Evolutionary conservation across 2,329 filamentous ascomycete species (phyloP).

Genomic region (Stromatinia cepivora): DNA sequence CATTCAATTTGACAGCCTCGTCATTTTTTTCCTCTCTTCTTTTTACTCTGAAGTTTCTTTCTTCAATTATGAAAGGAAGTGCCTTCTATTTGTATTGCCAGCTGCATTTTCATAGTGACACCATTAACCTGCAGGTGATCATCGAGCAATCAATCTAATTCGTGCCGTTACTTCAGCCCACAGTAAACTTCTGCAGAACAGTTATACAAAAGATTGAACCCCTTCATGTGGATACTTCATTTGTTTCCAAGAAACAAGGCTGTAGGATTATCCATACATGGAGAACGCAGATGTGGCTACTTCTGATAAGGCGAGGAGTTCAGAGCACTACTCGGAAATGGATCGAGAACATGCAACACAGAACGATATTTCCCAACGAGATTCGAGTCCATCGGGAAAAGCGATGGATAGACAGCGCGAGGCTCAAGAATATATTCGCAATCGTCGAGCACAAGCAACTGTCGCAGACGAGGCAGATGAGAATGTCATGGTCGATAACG

Average conservation of each 20-base stretch:
- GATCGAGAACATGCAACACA: slow-evolving; percentile 19
- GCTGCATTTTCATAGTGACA: slow-evolving; percentile 20
- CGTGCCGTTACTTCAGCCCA: slow-evolving; percentile 1
- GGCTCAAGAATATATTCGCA: slow-evolving; percentile 24
- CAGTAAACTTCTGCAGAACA: slow-evolving; percentile 19
- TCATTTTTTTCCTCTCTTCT: slow-evolving; percentile 15
- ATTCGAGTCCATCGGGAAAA: slow-evolving; percentile 16
- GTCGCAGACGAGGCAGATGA: slow-evolving; percentile 18
- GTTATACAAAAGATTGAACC: slow-evolving; percentile 13
- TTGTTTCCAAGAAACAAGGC: slow-evolving; percentile 17
- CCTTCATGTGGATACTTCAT: slow-evolving; percentile 11
- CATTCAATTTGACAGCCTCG: slow-evolving; percentile 22
- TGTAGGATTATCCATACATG: slow-evolving; percentile 20
- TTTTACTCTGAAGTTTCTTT: not conserved
- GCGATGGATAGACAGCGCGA: slow-evolving; percentile 23
- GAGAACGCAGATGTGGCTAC: slow-evolving; percentile 23
- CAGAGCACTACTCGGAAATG: slow-evolving; percentile 17
- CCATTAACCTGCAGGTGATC: slow-evolving; percentile 17
- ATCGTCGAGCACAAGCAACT: slow-evolving; percentile 22
- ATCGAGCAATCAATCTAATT: slow-evolving; percentile 4
- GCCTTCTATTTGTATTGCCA: slow-evolving; percentile 15
- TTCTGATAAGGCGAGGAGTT: slow-evolving; percentile 21
- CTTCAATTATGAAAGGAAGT: not conserved
- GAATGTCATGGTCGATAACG: slow-evolving; percentile 15
- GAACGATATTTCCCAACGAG: slow-evolving; percentile 15